phyloP scores from a whole-genome alignment of 352 stramenopile genomes.

The Phytophthora pluvialis region DNA sequence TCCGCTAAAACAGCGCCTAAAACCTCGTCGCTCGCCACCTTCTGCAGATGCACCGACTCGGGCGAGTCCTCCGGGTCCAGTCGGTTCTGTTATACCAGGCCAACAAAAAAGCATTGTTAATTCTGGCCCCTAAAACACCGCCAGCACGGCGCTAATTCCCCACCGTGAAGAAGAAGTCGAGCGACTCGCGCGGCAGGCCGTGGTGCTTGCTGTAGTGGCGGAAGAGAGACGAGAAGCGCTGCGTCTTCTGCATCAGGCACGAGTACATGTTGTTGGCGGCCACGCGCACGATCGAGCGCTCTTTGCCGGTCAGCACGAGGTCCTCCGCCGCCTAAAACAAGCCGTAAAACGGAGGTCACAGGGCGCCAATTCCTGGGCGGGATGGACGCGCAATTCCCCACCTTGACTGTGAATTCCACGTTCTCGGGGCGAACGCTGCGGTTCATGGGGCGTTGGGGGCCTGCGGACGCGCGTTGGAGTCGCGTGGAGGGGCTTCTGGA shows the following conservation, averaged over 20 bases:
- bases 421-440: constrained; percentile 90
- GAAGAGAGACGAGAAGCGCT: constrained; percentile 98
- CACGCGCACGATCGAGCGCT: constrained; percentile 86
- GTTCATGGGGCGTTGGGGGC: constrained; percentile 52
- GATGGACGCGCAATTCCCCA: constrained; percentile 17
- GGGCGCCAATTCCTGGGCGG: neutral
- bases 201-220: constrained; percentile 99
- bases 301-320: constrained; percentile 76
- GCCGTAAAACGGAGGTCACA: constrained; percentile 1
- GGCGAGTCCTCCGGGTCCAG: constrained; percentile 83
- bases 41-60: constrained; percentile 87
- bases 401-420: constrained; percentile 97
- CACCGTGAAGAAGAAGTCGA: constrained; percentile 98
- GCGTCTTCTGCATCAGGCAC: constrained; percentile 98
- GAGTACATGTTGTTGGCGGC: constrained; percentile 90
- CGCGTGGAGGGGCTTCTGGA: neutral
- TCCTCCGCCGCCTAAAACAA: constrained; percentile 64
- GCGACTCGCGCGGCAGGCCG: constrained; percentile 94
- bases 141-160: neutral
- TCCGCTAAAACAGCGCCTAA: neutral
- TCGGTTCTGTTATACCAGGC: constrained; percentile 51
- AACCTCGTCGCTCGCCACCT: constrained; percentile 38
- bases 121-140: neutral
- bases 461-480: neutral
- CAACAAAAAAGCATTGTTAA: neutral